Evolutionary conservation across 495 filamentous ascomycete species (phyloP).

Genomic region (Daldinia decipiens): DNA sequence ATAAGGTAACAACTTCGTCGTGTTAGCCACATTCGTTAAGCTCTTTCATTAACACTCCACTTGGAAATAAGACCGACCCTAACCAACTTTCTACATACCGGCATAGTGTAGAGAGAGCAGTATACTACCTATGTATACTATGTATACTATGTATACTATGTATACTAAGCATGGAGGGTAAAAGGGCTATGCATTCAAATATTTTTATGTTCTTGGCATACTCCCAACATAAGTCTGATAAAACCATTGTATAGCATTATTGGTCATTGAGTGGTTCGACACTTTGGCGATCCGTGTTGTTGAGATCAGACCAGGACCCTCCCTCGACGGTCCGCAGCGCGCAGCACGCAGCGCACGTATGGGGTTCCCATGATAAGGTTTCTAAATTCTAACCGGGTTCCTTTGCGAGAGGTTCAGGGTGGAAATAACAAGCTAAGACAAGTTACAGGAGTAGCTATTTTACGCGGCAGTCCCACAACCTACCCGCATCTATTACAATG

Average conservation of each 20-base stretch:
- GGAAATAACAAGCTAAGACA: slow-evolving; percentile 22
- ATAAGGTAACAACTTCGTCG: slow-evolving; percentile 24
- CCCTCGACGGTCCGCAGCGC: slow-evolving; percentile 28
- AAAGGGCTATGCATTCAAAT: neutral
- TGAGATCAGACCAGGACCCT: slow-evolving; percentile 29
- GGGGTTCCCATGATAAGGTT: slow-evolving; percentile 34
- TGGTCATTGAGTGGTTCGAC: slow-evolving; percentile 16
- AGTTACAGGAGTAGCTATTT: slow-evolving; percentile 5
- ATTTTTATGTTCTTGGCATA: neutral
- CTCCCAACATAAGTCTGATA: neutral
- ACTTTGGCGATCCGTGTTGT: slow-evolving; percentile 25
- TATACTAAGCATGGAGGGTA: neutral
- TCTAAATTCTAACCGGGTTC: slow-evolving; percentile 20
- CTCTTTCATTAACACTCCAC: neutral
- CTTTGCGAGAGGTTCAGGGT: slow-evolving; percentile 10
- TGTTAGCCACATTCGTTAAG: slow-evolving; percentile 7
- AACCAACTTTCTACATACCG: neutral
- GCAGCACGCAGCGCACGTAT: slow-evolving; percentile 30
- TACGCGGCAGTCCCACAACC: neutral
- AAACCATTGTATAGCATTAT: neutral
- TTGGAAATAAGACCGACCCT: slow-evolving; percentile 1
- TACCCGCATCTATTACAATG: neutral
- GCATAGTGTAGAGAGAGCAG: neutral
- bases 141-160: too few species aligned
- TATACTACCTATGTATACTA: too few species aligned